These are phyloP conservation scores for Aspergillus nidulans DNA, from an alignment of 495 filamentous ascomycete genomes.

Conservation along the genomic window DNA sequence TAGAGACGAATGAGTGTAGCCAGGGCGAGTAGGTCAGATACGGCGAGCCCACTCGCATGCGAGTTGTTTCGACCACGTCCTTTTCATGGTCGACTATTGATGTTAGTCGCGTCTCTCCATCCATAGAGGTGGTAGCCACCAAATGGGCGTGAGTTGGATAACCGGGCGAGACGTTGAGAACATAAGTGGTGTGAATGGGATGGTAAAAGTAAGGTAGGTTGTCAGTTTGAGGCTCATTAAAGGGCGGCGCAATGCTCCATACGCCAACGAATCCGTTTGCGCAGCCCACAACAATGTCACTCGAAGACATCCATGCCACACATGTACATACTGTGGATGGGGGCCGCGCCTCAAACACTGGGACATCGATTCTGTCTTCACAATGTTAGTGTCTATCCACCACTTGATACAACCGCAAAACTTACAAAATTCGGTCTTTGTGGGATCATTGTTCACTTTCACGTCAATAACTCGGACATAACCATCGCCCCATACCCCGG, in stretches of 20 bases:
- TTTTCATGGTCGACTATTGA: conserved; percentile 47
- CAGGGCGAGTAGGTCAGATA: conserved; percentile 54
- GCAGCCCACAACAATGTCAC: conserved; percentile 56
- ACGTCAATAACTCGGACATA: conserved; percentile 56
- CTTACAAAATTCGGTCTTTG: conserved; percentile 38
- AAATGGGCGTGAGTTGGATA: conserved; percentile 58
- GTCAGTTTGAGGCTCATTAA: conserved; percentile 12
- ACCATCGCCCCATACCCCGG: conserved; percentile 60
- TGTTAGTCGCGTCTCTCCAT: conserved; percentile 55
- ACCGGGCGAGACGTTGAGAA: conserved; percentile 51
- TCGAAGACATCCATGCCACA: conserved; percentile 58
- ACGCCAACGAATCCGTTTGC: conserved; percentile 58
- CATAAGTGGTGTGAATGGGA: conserved; percentile 56
- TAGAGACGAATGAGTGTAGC: conserved; percentile 48
- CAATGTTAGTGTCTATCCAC: neutral
- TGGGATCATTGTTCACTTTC: conserved; percentile 27
- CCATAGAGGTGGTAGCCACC: conserved; percentile 51
- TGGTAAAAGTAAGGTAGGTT: conserved; percentile 51
- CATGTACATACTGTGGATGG: conserved; percentile 53
- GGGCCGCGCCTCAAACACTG: conserved; percentile 50
- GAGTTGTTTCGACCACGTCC: conserved; percentile 46
- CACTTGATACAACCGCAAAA: neutral
- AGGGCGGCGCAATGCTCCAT: conserved; percentile 46
- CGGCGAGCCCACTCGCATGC: conserved; percentile 46
- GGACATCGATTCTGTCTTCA: conserved; percentile 43